Evolutionary conservation across 768 basidiomycete genomes (phyloP), one percentile per base, ranked within the genome.

Genomic region (Suillus luteus): DNA sequence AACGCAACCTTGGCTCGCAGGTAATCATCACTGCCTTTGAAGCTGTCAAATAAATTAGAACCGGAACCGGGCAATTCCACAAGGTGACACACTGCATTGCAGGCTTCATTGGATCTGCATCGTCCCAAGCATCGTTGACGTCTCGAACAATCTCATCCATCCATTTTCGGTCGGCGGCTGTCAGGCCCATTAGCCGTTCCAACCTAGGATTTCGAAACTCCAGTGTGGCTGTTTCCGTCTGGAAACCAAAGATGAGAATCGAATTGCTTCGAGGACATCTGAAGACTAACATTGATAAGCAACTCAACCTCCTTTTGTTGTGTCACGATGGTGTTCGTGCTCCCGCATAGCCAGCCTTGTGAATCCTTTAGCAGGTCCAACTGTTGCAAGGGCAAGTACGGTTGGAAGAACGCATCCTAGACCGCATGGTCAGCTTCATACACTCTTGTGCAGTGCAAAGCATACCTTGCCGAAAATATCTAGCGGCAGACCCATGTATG

Each of bases 21-120:
- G 71, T 96, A 98, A 74, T 99, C 97, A 69, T 99, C 97, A 68
- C 93, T 95, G 14, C 96, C 97, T 76, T 92, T 91, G 79, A 96
- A 99, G 66, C 91, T 93, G 71, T 58, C 17, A 19, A 41, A 27
- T 17, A 41, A 41, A 31, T 58, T 19, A 58, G 27, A 43, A 31
- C 5, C 11, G 19, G 11, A 41, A 46, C 14, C 6, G 58, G 10
- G 22, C 17, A 55, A 35, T 41, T 24, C 27, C 24, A n/a, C 2
- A 35, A 66, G 55, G 46, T 10, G 41, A 82, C 89, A 55, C 68
- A 92, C 87, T 87, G 86, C 82, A 95, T 85, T 35, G 82, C 83
- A 15, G 76, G 81, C 61, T 81, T 80, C 5, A 77, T 78, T 1
- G 89, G 84, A 67, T 91, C 89, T 11, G 78, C 79, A 5, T 87